Percentiles rank a stretch among this genome's conserved stretches.
Conservation (phyloP, 1,284 basidiomycete species). For the Ustilago lituana region DNA sequence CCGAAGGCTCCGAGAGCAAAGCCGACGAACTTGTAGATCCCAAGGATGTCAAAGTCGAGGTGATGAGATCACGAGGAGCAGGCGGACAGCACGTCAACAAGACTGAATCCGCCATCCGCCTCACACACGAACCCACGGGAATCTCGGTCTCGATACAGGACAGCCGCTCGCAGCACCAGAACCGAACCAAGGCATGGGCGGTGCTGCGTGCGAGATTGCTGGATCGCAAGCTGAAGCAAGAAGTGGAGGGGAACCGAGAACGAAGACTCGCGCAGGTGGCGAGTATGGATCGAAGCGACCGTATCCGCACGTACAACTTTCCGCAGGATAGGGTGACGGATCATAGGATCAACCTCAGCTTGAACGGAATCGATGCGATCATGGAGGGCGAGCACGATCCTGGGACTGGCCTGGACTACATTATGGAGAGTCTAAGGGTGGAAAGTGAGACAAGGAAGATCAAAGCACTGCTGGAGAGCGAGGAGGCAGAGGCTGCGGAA, state of each 20-base stretch:
- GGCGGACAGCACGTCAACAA: constrained; percentile 99
- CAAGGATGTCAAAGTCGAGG: constrained; percentile 87
- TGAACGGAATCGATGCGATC: constrained; percentile 57
- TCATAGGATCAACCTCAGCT: constrained; percentile 59
- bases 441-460: constrained; percentile 46
- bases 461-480: constrained; percentile 47
- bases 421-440: constrained; percentile 46
- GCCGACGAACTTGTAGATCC: constrained; percentile 74
- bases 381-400: constrained; percentile 63
- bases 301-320: constrained; percentile 65
- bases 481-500: constrained; percentile 35
- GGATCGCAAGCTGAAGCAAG: constrained; percentile 57
- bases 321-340: constrained; percentile 66
- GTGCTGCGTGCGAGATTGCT: constrained; percentile 61
- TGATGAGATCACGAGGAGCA: constrained; percentile 93
- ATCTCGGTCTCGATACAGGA: constrained; percentile 99
- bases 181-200: constrained; percentile 64
- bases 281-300: constrained; percentile 62
- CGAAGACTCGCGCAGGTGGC: constrained; percentile 59
- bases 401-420: constrained; percentile 50
- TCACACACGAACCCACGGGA: constrained; percentile 92
- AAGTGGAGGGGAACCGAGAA: constrained; percentile 55
- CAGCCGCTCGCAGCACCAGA: constrained; percentile 90
- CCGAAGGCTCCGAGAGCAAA: constrained; percentile 66
- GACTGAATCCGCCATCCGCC: constrained; percentile 96